phyloP scores from a whole-genome alignment of 345 rosid genomes.

The Conringia planisiliqua region DNA sequence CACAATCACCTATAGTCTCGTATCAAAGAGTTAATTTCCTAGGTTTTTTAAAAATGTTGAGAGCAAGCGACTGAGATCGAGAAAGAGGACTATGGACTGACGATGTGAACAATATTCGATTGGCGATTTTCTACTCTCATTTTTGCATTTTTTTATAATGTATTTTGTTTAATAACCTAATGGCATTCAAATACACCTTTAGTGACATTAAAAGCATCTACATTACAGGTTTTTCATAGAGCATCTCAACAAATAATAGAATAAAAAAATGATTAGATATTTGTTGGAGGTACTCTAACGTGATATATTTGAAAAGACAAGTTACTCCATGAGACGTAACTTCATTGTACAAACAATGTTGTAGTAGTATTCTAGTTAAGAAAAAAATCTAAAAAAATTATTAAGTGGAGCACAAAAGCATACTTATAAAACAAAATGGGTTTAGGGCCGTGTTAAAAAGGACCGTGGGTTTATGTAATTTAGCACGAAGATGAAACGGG shows the following conservation, averaged over 20 bases:
- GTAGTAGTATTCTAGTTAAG: not conserved
- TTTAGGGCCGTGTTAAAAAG: not conserved
- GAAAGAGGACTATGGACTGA: not conserved
- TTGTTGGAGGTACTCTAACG: too few species aligned
- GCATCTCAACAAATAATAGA: too few species aligned
- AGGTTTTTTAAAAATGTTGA: not conserved
- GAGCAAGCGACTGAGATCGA: not conserved
- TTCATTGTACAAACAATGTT: not conserved
- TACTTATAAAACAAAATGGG: not conserved
- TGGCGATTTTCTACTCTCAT: not conserved
- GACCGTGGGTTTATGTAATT: not conserved
- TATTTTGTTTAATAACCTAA: not conserved
- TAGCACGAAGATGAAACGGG: constrained; percentile 1
- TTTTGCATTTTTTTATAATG: not conserved
- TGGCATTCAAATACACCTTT: not conserved
- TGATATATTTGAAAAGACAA: not conserved
- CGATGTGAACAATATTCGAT: not conserved
- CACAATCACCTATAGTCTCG: not conserved
- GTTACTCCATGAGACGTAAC: not conserved
- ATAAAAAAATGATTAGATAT: too few species aligned
- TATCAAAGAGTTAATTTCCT: not conserved
- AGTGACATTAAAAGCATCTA: not conserved
- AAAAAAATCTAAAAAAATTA: not conserved
- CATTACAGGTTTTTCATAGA: too few species aligned
- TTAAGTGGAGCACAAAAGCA: not conserved